A percentile compares a stretch with the other conserved stretches of the same genome.
These are phyloP conservation scores for Pinus albicaulis DNA, from an alignment of 75 land plant species.

Conservation along the genomic window DNA sequence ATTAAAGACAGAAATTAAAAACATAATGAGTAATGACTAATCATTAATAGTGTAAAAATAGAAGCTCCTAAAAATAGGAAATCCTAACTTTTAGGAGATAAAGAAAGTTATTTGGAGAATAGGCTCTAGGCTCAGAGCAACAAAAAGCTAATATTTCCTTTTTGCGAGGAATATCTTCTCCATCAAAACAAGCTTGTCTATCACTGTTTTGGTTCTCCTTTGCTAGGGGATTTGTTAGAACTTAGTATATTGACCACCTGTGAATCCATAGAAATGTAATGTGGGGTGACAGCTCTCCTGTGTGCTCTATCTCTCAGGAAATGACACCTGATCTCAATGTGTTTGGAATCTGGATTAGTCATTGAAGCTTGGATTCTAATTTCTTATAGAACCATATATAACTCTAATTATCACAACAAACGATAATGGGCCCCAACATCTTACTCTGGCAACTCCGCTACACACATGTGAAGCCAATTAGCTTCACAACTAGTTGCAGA, in stretches of 20 bases:
- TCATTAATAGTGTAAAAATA: too few species aligned
- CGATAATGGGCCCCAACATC: neutral
- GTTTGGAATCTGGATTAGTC: neutral
- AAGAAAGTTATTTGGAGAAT: too few species aligned
- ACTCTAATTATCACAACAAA: neutral
- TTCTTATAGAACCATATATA: neutral
- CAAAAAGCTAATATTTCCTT: neutral
- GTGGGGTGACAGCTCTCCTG: neutral
- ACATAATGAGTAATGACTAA: too few species aligned
- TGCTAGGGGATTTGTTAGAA: neutral
- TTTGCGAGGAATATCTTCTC: neutral
- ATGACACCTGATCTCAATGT: neutral
- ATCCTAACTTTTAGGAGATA: too few species aligned
- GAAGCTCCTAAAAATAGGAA: too few species aligned
- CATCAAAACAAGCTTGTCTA: neutral
- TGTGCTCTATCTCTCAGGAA: neutral
- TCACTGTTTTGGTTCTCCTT: neutral
- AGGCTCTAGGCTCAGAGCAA: too few species aligned
- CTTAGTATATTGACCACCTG: neutral
- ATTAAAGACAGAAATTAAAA: too few species aligned
- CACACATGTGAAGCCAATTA: neutral
- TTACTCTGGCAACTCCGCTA: neutral
- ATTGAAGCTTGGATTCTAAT: too few species aligned
- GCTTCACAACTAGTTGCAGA: neutral
- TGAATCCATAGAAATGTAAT: neutral